Base-by-base conservation (phyloP, 768 basidiomycete species). In the Terana coerulea region DNA sequence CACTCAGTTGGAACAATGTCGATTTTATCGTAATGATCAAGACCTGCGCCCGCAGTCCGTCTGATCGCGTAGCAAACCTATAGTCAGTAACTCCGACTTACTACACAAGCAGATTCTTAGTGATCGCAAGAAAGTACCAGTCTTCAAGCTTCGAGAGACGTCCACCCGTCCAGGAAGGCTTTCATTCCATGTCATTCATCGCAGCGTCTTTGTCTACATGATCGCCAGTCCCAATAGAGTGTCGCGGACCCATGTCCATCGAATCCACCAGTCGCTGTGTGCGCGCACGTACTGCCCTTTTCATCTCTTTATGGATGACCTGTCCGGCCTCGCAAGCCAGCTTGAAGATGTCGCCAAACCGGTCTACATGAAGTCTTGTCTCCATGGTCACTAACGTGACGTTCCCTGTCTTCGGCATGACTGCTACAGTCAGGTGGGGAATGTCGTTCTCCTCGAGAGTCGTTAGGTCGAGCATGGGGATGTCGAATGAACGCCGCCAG, bases 361-460 rank as follows among this genome's bases (percentile, higher is more conserved):
- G 77, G 60, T 94, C 93, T 9, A 94, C 84, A 61, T 92, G 92
- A 52, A 99, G 67, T n/a, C 95, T 75, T 14, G 93, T 95, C 69
- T 98, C 97, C 83, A 98, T 88, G 45, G 86, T 87, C 55, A 93
- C 87, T 30, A 98, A 75, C 14, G 90, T 91, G 39, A 97, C 83
- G 54, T 86, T 88, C 4, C 81, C 80, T n/a, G 86, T 83, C 59
- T 84, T 83, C 6, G 97, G 94, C 77, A 98, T 84, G 25, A 90
- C 77, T 0, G 93, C 97, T 34, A 98, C 83, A 2, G 92, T 93
- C 19, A 95, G 69, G 61, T 88, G 80, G 1, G 97, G 97, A 5
- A 94, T 73, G 57, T 94, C 93, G 59, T 82, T 84, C 70, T 98
- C 97, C 72, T 99, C 97, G 9, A 94, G 75, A 14, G 79, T 76